These are phyloP conservation scores for Cucurbita argyrosperma DNA, from an alignment of 306 rosid genomes.

Conservation along the genomic window DNA sequence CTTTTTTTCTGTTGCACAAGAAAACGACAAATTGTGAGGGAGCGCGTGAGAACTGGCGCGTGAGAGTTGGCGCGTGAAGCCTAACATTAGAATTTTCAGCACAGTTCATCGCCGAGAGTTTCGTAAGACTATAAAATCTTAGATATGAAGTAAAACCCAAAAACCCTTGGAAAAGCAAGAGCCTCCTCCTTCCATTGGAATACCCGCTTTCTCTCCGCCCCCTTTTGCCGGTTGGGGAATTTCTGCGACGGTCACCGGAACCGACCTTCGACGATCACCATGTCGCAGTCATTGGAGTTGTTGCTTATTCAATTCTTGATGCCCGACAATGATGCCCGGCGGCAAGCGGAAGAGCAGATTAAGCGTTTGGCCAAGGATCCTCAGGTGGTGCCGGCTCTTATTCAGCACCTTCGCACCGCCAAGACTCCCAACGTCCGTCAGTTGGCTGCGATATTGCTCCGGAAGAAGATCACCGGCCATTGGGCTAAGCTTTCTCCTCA, in stretches of 20 bases:
- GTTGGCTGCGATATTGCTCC: slow-evolving; percentile 82
- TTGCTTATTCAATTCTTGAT: slow-evolving; percentile 79
- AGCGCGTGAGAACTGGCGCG: background rate
- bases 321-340: slow-evolving; percentile 98
- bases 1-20: background rate
- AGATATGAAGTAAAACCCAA: slow-evolving; percentile 8
- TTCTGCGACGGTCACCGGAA: background rate
- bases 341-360: slow-evolving; percentile 95
- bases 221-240: background rate
- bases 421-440: slow-evolving; percentile 97
- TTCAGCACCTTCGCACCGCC: slow-evolving; percentile 88
- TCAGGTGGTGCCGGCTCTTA: slow-evolving; percentile 74
- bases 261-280: background rate
- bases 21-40: background rate
- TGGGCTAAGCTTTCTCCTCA: slow-evolving; percentile 89
- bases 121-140: slow-evolving; percentile 8
- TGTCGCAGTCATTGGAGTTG: slow-evolving; percentile 93
- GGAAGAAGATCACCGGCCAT: slow-evolving; percentile 96
- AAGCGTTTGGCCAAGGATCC: slow-evolving; percentile 91
- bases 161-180: slow-evolving; percentile 7
- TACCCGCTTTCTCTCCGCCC: background rate
- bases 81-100: background rate
- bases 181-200: slow-evolving; percentile 1
- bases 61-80: background rate
- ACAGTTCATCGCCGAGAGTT: background rate